Evolutionary conservation across 768 basidiomycete species (phyloP), one percentile per base, ranked within the genome.

Genomic region (Lyophyllum decastes): DNA sequence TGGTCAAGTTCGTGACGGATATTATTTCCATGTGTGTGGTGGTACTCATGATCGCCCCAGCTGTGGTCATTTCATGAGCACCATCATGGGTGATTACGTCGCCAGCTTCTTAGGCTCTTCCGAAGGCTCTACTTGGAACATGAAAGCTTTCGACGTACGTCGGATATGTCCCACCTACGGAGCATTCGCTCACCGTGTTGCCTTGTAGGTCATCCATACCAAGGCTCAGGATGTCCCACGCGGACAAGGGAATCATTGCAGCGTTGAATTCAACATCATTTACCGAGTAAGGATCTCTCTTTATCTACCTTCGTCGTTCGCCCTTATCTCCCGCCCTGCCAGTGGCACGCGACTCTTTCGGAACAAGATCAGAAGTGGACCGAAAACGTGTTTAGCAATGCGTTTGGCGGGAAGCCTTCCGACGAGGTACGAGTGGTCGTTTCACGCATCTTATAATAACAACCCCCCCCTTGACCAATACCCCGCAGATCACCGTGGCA

Each of bases 221-320:
- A 70, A 70, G 35, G 70, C 78, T 12, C 57, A 67, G 2, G 62
- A 67, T 43, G 72, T 78, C 2, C 64, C 63, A 2, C 78, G 84
- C 10, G 90, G 88, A 7, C 72, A 78, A 46, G 89, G 89, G 16
- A 89, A 90, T 61, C 82, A 82, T 56, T 78, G 79, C 54, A 89
- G 87, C 26, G 76, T 88, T 26, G 90, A 91, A 65, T 90, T 90
- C 73, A 89, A 78, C 45, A 52, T 79, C n/a, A 65, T 80, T 2
- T 81, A 81, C 67, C 57, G 78, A 34, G 78, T 78, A 60, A 46
- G 70, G 5, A 4, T 30, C 10, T 61, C 11, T 21, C 48, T 7
- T 41, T 16, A 16, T 14, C 22, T 51, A 8, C 11, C 49, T n/a
- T 16, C 21, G 30, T 10, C 10, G 10, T 30, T 33, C 27, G 16